Base-by-base conservation (phyloP, 805 yeast species). In the Sungouiella thailandica region DNA sequence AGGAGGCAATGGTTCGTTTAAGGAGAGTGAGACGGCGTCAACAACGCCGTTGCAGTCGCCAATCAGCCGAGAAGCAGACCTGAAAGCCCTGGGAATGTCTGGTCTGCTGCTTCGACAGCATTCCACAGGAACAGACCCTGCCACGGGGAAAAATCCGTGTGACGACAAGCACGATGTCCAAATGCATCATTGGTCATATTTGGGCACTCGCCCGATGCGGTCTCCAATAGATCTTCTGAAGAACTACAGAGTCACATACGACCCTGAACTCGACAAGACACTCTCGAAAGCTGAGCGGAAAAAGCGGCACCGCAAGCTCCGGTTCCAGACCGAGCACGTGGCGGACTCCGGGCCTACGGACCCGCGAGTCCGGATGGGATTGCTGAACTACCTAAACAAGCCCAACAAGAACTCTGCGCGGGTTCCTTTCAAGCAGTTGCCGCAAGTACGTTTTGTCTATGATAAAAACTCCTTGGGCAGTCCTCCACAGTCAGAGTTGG, bases 401-500 rank as follows among this genome's bases (percentile, higher is more conserved):
- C 65, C 63, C 7, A 56, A 52, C 47, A 68, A 66, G 43, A 51
- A 48, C 32, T 57, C 65, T 10, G 70, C 61, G 39, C 65, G 62
- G 28, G 52, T 62, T 29, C 70, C 70, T 0, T 67, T 55, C 47
- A 69, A 64, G 40, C 64, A 65, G 13, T 56, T 71, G 11, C 67
- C 70, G 0, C 56, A 56, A 19, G 60, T 74, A 2, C 63, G 62
- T 37, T 70, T 68, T 43, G 45, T 54, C 4, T 84, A 70, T 52
- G 95, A 87, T 53, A 70, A 78, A 37, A 68, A 80, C 48, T 84
- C 94, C 0, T 52, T 85, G 9, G 94, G 93, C 0, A 79, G 82
- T 0, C 75, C 79, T 12, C 96, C 95, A 1, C 69, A 78, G 3
- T 61, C 74, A 7, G 88, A 82, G 47, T 55, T 88, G 24, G 74